Evolutionary conservation across 2,329 filamentous ascomycete genomes (phyloP).

Genomic region (Xylariaceae sp.): DNA sequence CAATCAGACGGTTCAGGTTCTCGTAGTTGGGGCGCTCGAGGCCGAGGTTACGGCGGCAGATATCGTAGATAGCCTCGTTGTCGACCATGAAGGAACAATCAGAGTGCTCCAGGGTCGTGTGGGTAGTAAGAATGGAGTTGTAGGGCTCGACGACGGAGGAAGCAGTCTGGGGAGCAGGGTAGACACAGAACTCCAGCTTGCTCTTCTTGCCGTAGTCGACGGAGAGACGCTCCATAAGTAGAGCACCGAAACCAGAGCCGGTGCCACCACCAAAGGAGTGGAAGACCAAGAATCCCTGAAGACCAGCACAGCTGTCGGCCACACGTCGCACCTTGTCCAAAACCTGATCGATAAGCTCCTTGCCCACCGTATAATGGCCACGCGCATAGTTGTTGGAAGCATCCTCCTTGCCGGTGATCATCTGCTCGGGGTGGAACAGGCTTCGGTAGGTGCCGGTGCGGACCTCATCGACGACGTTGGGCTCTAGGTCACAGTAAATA

Average conservation of each 20-base stretch:
- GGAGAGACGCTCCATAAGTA: slow-evolving; percentile 97
- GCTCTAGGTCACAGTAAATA: slow-evolving; percentile 99
- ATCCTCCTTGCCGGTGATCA: slow-evolving; percentile 99
- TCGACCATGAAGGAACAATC: slow-evolving; percentile 99
- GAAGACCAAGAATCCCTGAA: slow-evolving; percentile 99
- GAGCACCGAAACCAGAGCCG: slow-evolving; percentile 95
- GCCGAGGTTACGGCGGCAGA: slow-evolving; percentile 95
- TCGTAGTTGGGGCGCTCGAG: slow-evolving; percentile 97
- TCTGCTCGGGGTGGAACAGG: slow-evolving; percentile 98
- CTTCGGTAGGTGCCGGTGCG: slow-evolving; percentile 94
- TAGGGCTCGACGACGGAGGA: slow-evolving; percentile 99
- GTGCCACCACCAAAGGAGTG: slow-evolving; percentile 99
- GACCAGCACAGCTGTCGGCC: slow-evolving; percentile 95
- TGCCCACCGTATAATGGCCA: slow-evolving; percentile 99
- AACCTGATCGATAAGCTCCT: slow-evolving; percentile 98
- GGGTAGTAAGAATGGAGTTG: slow-evolving; percentile 98
- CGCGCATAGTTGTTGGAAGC: slow-evolving; percentile 99
- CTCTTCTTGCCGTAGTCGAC: slow-evolving; percentile 99
- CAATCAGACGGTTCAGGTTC: slow-evolving; percentile 98
- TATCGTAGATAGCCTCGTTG: slow-evolving; percentile 99
- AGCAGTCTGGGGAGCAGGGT: slow-evolving; percentile 94
- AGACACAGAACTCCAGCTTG: slow-evolving; percentile 99
- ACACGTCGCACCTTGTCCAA: slow-evolving; percentile 97
- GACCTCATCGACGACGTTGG: slow-evolving; percentile 98
- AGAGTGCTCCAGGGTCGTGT: slow-evolving; percentile 98